Percentiles rank a stretch among this genome's conserved stretches.
Evolutionary conservation across 2,329 filamentous ascomycete genomes (phyloP).

Genomic region (Erysiphe neolycopersici): DNA sequence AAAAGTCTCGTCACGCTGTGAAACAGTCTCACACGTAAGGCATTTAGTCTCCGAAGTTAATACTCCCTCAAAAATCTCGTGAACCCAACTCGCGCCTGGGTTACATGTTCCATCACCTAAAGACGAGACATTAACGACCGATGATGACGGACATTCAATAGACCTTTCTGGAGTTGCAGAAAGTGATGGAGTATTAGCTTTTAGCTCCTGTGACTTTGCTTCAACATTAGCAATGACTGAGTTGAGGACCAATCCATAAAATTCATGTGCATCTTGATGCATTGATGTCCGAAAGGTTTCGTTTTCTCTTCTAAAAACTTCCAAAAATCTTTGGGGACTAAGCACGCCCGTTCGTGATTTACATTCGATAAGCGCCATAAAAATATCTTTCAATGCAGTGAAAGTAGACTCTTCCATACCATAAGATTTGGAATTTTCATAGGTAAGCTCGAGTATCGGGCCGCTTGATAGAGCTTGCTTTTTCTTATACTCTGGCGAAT

Average conservation of each 20-base stretch:
- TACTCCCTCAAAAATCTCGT: constrained; percentile 87
- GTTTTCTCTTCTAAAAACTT: constrained; percentile 80
- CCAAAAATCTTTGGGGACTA: constrained; percentile 75
- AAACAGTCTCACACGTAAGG: constrained; percentile 84
- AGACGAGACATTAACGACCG: constrained; percentile 16
- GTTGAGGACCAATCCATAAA: constrained; percentile 83
- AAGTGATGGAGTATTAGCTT: constrained; percentile 12
- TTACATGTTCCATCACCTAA: constrained; percentile 19
- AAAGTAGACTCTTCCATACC: constrained; percentile 91
- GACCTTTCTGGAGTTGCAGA: constrained; percentile 23
- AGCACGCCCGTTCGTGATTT: constrained; percentile 65
- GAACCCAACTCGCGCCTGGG: constrained; percentile 63
- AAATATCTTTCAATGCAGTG: constrained; percentile 86
- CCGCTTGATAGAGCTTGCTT: constrained; percentile 76
- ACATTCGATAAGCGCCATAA: constrained; percentile 65
- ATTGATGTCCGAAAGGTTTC: constrained; percentile 94
- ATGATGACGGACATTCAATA: constrained; percentile 20
- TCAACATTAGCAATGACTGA: constrained; percentile 89
- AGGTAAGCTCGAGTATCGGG: constrained; percentile 61
- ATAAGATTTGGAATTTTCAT: constrained; percentile 54
- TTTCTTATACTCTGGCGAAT: constrained; percentile 94
- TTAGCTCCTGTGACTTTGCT: constrained; percentile 42
- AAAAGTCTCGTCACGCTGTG: constrained; percentile 86
- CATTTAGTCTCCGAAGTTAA: constrained; percentile 92
- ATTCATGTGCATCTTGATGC: constrained; percentile 97